Base-by-base conservation (phyloP, 768 basidiomycete species). In the Strobilomyces confusus region DNA sequence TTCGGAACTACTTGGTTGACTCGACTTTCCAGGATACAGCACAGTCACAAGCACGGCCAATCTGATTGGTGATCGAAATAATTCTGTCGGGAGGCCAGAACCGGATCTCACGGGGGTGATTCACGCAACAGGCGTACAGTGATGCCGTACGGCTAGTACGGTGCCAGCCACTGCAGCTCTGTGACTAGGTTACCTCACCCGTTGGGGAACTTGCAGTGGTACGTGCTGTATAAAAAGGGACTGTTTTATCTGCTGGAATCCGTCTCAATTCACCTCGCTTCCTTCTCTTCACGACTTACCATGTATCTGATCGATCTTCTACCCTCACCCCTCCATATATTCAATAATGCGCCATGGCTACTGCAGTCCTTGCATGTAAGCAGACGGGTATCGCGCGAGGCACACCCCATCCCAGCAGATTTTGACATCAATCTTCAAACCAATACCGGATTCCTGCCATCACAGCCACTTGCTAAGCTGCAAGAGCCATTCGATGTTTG, bases 401-500 rank as follows among this genome's bases (percentile, higher is more conserved):
- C 64, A 25, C 72, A 71, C 25, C 73, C 69, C 40, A 64, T 72
- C 12, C 75, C 73, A 19, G 59, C 66, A 3, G 76, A 82, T 52
- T 85, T 82, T 52, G 84, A 86, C 59, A 68, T 86, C 17, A 63
- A 72, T 49, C 64, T 70, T 49, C 55, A 73, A 29, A 62, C 61
- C 15, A 59, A 83, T 58, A 86, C 89, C 0, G 95, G 95, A 0
- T 98, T 98, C 74, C 81, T 98, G 60, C 95, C 95, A 1, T 69
- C 79, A 3, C 69, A 73, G 34, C 84, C 83, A 1, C 77, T 89
- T 8, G 77, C 80, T 2, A 77, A 71, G 25, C 74, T 95, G 23
- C 74, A 77, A 5, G 65, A 63, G 9, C 67, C 71, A 29, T 95
- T 79, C 63, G 69, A 67, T 13, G 65, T 80, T 5, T 98, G 92